These are phyloP conservation scores for Delphinella strobiligena DNA, from an alignment of 2,329 filamentous ascomycete species.

Conservation along the genomic window DNA sequence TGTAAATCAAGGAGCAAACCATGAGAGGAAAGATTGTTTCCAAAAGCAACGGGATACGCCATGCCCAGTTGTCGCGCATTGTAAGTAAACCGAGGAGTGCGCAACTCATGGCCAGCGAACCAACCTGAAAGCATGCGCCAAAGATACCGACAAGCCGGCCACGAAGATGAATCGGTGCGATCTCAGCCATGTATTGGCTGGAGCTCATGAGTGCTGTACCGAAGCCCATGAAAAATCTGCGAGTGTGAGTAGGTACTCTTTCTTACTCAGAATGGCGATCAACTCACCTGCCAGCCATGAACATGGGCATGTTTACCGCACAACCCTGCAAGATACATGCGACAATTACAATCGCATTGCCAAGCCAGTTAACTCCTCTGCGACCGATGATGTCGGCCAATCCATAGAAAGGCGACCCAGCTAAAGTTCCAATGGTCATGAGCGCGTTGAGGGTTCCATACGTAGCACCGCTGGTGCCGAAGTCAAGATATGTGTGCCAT, in stretches of 20 bases:
- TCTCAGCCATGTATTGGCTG: conserved; percentile 28
- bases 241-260: background rate
- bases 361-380: conserved; percentile 36
- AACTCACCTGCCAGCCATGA: conserved; percentile 22
- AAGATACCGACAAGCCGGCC: conserved; percentile 36
- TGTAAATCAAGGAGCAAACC: conserved; percentile 32
- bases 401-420: conserved; percentile 38
- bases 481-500: conserved; percentile 35
- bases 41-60: conserved; percentile 4
- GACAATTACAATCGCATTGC: conserved; percentile 34
- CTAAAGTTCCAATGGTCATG: conserved; percentile 36
- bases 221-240: conserved; percentile 25
- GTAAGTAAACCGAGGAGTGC: conserved; percentile 31
- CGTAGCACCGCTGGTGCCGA: conserved; percentile 27
- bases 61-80: conserved; percentile 15
- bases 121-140: conserved; percentile 35
- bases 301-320: conserved; percentile 18
- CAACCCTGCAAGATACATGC: conserved; percentile 29
- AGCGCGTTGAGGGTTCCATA: conserved; percentile 35
- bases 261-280: too few relatives aligned
- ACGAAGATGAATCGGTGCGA: conserved; percentile 21
- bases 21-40: conserved; percentile 2
- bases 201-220: conserved; percentile 26
- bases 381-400: conserved; percentile 41
- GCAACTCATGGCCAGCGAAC: conserved; percentile 30